Evolutionary conservation across 768 basidiomycete species (phyloP).

Genomic region (Kwoniella europaea): DNA sequence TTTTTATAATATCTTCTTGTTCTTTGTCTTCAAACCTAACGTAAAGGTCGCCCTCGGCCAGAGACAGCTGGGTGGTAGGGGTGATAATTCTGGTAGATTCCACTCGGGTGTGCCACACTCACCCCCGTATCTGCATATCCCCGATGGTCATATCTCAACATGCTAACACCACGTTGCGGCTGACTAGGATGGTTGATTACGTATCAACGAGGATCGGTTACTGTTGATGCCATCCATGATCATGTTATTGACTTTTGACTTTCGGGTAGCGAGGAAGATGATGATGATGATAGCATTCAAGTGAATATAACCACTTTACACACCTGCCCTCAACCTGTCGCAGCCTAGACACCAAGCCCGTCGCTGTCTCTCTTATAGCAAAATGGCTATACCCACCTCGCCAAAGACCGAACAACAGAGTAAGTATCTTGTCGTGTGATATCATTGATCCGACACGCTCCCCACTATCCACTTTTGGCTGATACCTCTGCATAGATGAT

Average conservation of each 20-base stretch:
- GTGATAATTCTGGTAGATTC: constrained; percentile 14
- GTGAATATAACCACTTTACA: neutral
- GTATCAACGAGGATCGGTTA: constrained; percentile 6
- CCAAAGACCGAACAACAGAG: neutral
- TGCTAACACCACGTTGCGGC: constrained; percentile 2
- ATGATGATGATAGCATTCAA: neutral
- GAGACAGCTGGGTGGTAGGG: too few relatives aligned
- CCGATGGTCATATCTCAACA: neutral
- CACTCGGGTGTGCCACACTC: constrained; percentile 5
- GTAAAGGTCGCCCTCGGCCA: constrained; percentile 8
- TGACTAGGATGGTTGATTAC: neutral
- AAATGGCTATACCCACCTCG: constrained; percentile 20
- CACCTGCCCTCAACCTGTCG: too few relatives aligned
- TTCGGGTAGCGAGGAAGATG: neutral
- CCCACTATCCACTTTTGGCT: too few relatives aligned
- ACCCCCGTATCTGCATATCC: constrained; percentile 8
- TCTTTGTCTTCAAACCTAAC: constrained; percentile 9
- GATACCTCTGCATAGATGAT: neutral
- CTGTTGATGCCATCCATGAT: neutral
- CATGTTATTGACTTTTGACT: constrained; percentile 4
- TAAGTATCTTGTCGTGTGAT: constrained; percentile 1
- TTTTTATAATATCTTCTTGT: constrained; percentile 7
- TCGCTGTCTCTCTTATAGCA: neutral
- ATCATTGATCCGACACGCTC: neutral
- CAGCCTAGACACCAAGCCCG: too few relatives aligned